Conservation (phyloP, 345 rosid species). For the Toxicodendron radicans region DNA sequence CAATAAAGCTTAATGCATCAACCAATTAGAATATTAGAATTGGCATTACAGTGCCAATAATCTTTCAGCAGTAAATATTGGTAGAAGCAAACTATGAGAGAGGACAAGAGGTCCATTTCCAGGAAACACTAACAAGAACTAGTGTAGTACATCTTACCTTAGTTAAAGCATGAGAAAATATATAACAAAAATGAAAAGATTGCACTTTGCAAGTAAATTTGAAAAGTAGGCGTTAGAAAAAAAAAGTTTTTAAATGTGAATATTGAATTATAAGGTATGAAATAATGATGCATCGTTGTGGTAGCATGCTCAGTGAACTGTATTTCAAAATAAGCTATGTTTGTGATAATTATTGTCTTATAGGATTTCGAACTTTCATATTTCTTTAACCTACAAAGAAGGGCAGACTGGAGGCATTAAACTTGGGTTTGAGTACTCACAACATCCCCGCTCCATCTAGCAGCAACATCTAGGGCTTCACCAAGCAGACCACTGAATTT, state of each 20-base stretch:
- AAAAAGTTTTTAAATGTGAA: not conserved
- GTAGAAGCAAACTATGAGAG: too few species aligned
- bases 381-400: slow-evolving; percentile 10
- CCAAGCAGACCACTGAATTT: slow-evolving; percentile 97
- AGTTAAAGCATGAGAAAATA: not conserved
- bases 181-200: not conserved
- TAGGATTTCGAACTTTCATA: slow-evolving; percentile 13
- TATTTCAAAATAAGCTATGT: too few species aligned
- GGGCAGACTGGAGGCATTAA: slow-evolving; percentile 8
- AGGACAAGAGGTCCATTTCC: not conserved
- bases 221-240: not conserved
- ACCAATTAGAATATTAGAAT: not conserved
- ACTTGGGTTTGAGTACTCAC: slow-evolving; percentile 50
- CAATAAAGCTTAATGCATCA: not conserved
- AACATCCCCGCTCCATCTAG: slow-evolving; percentile 99
- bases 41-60: not conserved
- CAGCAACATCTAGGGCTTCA: slow-evolving; percentile 91
- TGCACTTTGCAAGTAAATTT: not conserved
- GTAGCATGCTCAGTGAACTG: too few species aligned
- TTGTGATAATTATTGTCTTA: not conserved
- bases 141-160: not conserved
- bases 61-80: not conserved
- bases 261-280: not conserved
- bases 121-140: not conserved
- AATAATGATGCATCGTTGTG: slow-evolving; percentile 3